Conservation (phyloP, 192 early-diverging fungal genomes). For the Pilaira anomala region DNA sequence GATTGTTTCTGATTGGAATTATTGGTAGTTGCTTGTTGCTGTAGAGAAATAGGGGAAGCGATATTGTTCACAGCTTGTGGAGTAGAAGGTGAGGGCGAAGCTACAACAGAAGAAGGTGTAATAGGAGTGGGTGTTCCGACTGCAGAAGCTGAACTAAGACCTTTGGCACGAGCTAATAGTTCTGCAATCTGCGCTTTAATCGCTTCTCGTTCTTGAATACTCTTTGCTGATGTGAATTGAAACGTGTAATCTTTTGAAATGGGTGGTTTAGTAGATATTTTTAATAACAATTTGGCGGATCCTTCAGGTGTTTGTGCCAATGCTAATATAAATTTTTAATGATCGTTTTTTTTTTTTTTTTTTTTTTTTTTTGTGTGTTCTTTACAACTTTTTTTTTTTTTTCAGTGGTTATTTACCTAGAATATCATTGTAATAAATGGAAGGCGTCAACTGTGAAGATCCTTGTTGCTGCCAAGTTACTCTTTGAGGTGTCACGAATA, state of each 20-base stretch:
- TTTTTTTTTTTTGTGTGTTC: too few relatives aligned
- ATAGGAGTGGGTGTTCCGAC: slow-evolving; percentile 15
- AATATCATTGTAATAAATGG: slow-evolving; percentile 32
- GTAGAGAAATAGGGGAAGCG: not conserved
- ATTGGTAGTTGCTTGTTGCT: not conserved
- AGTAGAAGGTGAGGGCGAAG: slow-evolving; percentile 5
- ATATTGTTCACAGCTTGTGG: slow-evolving; percentile 6
- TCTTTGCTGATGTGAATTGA: slow-evolving; percentile 27
- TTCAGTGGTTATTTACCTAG: not conserved
- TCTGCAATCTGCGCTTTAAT: slow-evolving; percentile 34
- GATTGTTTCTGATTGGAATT: not conserved
- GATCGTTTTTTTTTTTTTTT: too few relatives aligned
- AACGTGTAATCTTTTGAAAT: slow-evolving; percentile 29
- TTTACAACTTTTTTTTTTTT: not conserved
- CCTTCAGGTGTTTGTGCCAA: slow-evolving; percentile 26
- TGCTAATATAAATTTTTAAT: slow-evolving; percentile 10
- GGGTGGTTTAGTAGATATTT: slow-evolving; percentile 29
- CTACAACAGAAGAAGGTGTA: slow-evolving; percentile 1
- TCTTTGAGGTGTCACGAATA: slow-evolving; percentile 36
- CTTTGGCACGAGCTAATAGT: slow-evolving; percentile 20
- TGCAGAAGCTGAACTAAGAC: slow-evolving; percentile 6
- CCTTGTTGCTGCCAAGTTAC: slow-evolving; percentile 34
- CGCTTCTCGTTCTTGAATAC: slow-evolving; percentile 27
- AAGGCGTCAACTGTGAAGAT: slow-evolving; percentile 26
- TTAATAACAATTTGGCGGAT: slow-evolving; percentile 23